These are phyloP conservation scores for Teratosphaeria zuluensis DNA, from an alignment of 2,329 filamentous ascomycete genomes.

Conservation along the genomic window DNA sequence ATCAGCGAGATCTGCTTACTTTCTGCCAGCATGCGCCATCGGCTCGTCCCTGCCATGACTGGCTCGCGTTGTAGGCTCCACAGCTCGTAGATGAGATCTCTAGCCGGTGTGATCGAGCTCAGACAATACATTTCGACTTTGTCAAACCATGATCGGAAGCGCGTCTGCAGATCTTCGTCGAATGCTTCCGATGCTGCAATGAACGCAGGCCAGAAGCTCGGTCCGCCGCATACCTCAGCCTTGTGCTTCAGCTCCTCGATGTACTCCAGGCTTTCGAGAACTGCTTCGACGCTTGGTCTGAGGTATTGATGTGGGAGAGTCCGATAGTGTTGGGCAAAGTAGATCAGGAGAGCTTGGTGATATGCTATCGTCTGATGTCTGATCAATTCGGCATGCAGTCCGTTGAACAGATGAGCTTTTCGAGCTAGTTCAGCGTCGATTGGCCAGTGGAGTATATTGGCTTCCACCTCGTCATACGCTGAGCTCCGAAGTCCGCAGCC, in stretches of 20 bases:
- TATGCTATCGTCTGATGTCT: not conserved
- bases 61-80: not conserved
- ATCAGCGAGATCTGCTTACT: not conserved
- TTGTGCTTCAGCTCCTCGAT: not conserved
- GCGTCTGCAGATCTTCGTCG: not conserved
- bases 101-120: not conserved
- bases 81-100: not conserved
- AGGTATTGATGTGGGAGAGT: not conserved
- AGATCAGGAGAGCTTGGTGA: not conserved
- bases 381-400: not conserved
- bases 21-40: not conserved
- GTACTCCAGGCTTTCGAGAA: not conserved
- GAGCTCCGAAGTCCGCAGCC: not conserved
- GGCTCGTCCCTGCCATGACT: not conserved
- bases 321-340: not conserved
- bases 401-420: not conserved
- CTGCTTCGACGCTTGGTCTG: not conserved
- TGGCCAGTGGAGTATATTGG: not conserved
- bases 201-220: not conserved
- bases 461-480: not conserved
- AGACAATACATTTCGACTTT: not conserved
- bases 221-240: not conserved
- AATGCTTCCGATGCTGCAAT: not conserved
- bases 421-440: not conserved
- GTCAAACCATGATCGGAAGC: not conserved